Conservation (phyloP, 1,284 basidiomycete genomes). For the Boletus semigastroideus region DNA sequence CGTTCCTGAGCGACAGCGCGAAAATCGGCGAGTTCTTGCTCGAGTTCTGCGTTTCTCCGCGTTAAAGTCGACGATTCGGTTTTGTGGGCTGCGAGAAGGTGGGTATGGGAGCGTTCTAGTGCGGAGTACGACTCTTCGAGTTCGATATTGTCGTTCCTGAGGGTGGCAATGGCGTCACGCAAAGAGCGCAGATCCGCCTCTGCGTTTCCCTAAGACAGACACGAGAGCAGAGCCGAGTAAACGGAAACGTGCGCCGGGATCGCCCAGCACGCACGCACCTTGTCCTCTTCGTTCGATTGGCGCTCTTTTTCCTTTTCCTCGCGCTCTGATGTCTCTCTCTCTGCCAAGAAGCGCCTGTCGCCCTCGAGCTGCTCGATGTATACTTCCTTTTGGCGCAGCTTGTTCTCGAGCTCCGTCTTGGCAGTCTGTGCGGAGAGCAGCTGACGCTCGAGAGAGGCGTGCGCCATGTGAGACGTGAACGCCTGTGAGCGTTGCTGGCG, state of each 20-base stretch:
- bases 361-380: conserved; percentile 59
- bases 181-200: conserved; percentile 51
- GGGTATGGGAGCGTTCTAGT: conserved; percentile 45
- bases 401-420: conserved; percentile 60
- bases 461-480: conserved; percentile 56
- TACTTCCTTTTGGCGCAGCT: conserved; percentile 58
- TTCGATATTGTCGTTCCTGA: conserved; percentile 57
- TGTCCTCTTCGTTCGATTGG: conserved; percentile 47
- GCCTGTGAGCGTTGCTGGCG: conserved; percentile 60
- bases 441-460: conserved; percentile 60
- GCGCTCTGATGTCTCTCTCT: conserved; percentile 58
- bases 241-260: not conserved
- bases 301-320: conserved; percentile 49
- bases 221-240: not conserved
- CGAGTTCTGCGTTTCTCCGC: conserved; percentile 43
- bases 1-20: conserved; percentile 44
- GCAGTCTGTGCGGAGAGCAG: conserved; percentile 56
- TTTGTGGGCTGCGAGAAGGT: conserved; percentile 47
- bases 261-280: conserved; percentile 40
- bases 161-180: conserved; percentile 42
- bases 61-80: conserved; percentile 48
- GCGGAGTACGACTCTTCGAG: conserved; percentile 51
- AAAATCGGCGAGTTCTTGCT: conserved; percentile 44
- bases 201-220: conserved; percentile 19
- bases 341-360: conserved; percentile 63